Evolutionary conservation across 208 protist species (phyloP).

Genomic region (Phytomonas sp.): DNA sequence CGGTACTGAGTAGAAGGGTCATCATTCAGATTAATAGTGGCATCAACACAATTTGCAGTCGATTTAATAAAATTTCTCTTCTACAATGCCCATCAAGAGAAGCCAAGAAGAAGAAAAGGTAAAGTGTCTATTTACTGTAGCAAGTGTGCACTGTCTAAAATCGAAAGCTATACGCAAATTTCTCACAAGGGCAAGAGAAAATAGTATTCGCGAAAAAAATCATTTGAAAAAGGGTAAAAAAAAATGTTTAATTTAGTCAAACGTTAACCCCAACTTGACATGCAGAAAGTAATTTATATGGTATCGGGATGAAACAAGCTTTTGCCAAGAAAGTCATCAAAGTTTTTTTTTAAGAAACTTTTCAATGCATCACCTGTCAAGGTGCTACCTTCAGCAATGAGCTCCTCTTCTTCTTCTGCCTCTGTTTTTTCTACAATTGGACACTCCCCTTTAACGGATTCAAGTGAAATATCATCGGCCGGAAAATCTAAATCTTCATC

Average conservation of each 20-base stretch:
- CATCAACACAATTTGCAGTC: background rate
- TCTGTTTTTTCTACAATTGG: conserved; percentile 15
- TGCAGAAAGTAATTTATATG: conserved; percentile 13
- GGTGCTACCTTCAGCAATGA: conserved; percentile 37
- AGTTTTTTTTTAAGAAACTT: conserved; percentile 69
- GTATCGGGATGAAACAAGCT: conserved; percentile 26
- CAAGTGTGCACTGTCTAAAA: background rate
- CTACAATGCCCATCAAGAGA: background rate
- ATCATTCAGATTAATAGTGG: background rate
- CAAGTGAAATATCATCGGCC: background rate
- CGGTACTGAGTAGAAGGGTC: background rate
- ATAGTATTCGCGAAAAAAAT: background rate
- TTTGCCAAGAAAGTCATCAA: conserved; percentile 68
- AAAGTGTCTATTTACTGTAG: background rate
- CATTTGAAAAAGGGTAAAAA: conserved; percentile 1
- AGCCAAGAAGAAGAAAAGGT: background rate
- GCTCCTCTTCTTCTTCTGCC: conserved; percentile 28
- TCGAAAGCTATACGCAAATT: background rate
- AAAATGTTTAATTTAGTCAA: background rate
- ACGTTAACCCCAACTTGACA: background rate
- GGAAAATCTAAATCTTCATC: conserved; percentile 3
- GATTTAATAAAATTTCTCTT: background rate
- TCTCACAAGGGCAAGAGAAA: background rate
- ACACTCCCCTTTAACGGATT: background rate
- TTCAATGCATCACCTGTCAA: conserved; percentile 51